Evolutionary conservation across 2,329 filamentous ascomycete genomes (phyloP).

Genomic region (Colletotrichum eleusines): DNA sequence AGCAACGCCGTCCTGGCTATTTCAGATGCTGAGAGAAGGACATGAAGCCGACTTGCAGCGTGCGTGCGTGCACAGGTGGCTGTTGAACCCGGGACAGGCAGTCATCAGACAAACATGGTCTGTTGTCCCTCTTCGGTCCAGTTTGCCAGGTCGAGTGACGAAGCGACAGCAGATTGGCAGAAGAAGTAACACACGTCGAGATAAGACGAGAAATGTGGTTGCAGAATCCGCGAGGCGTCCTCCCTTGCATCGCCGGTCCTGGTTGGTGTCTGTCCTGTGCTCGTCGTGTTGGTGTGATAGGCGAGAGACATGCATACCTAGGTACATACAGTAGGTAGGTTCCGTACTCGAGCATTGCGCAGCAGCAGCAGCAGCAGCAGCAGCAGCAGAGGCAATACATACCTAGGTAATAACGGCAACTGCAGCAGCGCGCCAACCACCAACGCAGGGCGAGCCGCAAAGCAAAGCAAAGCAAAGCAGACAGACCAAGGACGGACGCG

Average conservation of each 20-base stretch:
- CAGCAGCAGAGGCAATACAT: background rate
- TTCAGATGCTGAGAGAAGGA: background rate
- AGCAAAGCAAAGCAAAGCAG: too few species aligned
- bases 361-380: background rate
- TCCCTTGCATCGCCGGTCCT: conserved; percentile 6
- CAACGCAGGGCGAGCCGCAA: conserved; percentile 19
- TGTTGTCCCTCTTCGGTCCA: background rate
- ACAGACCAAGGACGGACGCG: background rate
- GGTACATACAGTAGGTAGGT: too few species aligned
- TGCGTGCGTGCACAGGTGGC: background rate
- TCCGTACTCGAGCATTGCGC: too few species aligned
- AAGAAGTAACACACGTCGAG: background rate
- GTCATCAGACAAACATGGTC: background rate
- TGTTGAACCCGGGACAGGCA: conserved; percentile 3
- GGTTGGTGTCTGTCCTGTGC: background rate
- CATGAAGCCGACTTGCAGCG: background rate
- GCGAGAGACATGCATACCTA: conserved; percentile 7
- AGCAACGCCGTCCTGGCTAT: conserved; percentile 3
- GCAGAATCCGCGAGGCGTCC: conserved; percentile 20
- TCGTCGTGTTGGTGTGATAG: conserved; percentile 16
- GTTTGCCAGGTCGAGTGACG: background rate
- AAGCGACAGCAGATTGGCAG: background rate
- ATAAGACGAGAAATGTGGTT: conserved; percentile 18
- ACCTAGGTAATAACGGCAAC: too few species aligned
- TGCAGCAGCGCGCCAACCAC: background rate